A percentile compares a stretch with the other conserved stretches of the same genome.
These are phyloP conservation scores for cucumber (Cucumis sativus) DNA, from an alignment of 306 rosid genomes.

Conservation along the genomic window Cucumber_9930_V3 NC_026657.2:12485001-12485500, in stretches of 20 bases:
- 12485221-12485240: not conserved
- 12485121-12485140: not conserved
- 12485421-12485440: too few species aligned
- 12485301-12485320: not conserved
- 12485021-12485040: not conserved
- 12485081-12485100: not conserved
- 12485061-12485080: not conserved
- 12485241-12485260: not conserved
- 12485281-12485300: not conserved
- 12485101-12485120: not conserved
- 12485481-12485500: too few species aligned
- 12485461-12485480: too few species aligned
- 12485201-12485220: constrained; percentile 3
- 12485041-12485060: not conserved
- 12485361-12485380: not conserved
- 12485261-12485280: not conserved
- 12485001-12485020: not conserved
- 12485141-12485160: not conserved
- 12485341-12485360: not conserved
- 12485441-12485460: not conserved
- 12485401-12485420: not conserved
- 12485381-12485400: not conserved
- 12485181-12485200: not conserved
- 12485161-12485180: not conserved
- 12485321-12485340: not conserved